Conservation (phyloP, 192 early-diverging fungal genomes). For the Linnemannia zychae region DNA sequence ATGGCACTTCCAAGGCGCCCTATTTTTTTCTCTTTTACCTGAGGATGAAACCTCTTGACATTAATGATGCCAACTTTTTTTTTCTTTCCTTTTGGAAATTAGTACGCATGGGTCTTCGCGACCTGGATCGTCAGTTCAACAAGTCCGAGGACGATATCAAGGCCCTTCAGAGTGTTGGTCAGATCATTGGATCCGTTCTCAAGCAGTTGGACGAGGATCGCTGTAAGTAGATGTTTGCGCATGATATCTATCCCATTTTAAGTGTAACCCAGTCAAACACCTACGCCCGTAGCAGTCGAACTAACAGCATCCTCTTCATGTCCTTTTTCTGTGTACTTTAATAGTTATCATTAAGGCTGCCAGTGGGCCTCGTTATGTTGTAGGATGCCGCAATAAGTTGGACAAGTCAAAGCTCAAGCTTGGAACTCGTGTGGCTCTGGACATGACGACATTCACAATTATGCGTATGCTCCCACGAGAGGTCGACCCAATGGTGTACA, state of each 20-base stretch:
- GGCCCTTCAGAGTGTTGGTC: conserved; percentile 98
- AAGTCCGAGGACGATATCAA: conserved; percentile 99
- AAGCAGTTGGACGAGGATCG: conserved; percentile 97
- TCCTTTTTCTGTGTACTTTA: background rate
- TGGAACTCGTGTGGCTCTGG: conserved; percentile 97
- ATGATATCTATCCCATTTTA: background rate
- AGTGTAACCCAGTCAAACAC: background rate
- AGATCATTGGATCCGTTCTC: conserved; percentile 98
- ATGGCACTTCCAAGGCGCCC: background rate
- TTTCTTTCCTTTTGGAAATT: conserved; percentile 19
- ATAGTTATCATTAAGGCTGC: conserved; percentile 98
- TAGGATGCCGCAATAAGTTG: conserved; percentile 95
- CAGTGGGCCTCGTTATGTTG: conserved; percentile 97
- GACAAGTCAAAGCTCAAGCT: conserved; percentile 96
- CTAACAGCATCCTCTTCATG: background rate
- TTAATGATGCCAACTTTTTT: conserved; percentile 10
- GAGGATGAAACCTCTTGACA: background rate
- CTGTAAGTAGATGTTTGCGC: conserved; percentile 71
- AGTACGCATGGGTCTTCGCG: conserved; percentile 89
- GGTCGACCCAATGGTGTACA: conserved; percentile 99
- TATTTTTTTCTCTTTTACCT: conserved; percentile 26
- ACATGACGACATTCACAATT: conserved; percentile 99
- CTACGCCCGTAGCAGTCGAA: background rate
- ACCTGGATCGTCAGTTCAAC: conserved; percentile 92
- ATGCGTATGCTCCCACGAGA: conserved; percentile 99